phyloP scores from a whole-genome alignment of 139 green algal species.

The Picochlorum sp. region DNA sequence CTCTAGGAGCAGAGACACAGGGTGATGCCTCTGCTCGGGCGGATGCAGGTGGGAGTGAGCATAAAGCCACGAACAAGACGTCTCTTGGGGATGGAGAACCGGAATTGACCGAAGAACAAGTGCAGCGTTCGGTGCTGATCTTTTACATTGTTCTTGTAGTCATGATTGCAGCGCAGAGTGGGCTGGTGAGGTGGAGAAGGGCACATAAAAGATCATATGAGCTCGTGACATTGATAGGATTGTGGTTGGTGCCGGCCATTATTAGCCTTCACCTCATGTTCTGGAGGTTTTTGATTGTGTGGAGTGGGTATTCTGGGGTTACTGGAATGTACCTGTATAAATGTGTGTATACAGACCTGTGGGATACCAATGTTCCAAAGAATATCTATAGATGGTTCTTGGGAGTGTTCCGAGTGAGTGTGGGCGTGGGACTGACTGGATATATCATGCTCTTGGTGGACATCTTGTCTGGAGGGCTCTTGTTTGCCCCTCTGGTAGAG shows the following conservation, averaged over 20 bases:
- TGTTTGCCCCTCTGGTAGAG: constrained; percentile 31
- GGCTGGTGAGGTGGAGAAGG: constrained; percentile 67
- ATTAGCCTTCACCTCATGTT: constrained; percentile 47
- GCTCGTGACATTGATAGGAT: constrained; percentile 65
- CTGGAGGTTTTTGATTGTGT: constrained; percentile 70
- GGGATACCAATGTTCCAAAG: constrained; percentile 49
- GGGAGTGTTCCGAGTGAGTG: constrained; percentile 40
- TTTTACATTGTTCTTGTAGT: constrained; percentile 32
- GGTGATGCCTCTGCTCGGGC: too few species aligned
- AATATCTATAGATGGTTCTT: constrained; percentile 75
- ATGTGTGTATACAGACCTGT: constrained; percentile 36
- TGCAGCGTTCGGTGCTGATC: constrained; percentile 20
- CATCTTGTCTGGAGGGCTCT: constrained; percentile 41
- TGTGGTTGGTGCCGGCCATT: constrained; percentile 77
- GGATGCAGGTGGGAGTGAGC: too few species aligned
- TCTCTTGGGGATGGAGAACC: constrained; percentile 2
- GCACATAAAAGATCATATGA: constrained; percentile 69
- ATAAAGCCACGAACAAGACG: too few species aligned
- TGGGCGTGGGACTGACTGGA: constrained; percentile 49
- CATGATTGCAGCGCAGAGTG: constrained; percentile 48
- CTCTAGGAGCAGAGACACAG: too few species aligned
- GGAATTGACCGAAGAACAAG: constrained; percentile 18
- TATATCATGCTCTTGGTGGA: constrained; percentile 65
- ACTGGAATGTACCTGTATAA: constrained; percentile 55
- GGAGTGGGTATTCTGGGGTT: constrained; percentile 48